Conservation (phyloP, 2,329 filamentous ascomycete genomes). For the Ramularia endophylla region DNA sequence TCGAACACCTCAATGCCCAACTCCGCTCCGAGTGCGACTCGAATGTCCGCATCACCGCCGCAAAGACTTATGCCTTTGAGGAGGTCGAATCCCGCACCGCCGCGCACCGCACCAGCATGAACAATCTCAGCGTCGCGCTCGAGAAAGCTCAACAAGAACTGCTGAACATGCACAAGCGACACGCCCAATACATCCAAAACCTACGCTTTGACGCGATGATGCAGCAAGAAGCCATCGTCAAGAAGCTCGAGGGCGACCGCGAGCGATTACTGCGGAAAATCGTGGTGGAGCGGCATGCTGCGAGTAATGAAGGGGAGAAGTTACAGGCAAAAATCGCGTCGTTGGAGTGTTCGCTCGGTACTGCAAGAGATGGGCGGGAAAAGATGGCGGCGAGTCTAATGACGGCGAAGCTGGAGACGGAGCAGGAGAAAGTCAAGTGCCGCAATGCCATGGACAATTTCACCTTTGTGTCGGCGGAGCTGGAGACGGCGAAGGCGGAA, state of each 20-base stretch:
- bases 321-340: constrained; percentile 3
- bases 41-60: no score
- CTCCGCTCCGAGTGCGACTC: background rate
- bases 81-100: no score
- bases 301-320: constrained; percentile 2
- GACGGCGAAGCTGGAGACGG: constrained; percentile 2
- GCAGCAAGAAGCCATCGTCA: constrained; percentile 2
- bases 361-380: constrained; percentile 2
- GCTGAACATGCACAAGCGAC: no score
- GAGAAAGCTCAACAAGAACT: no score
- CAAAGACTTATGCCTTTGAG: no score
- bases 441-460: constrained; percentile 5
- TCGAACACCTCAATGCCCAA: no score
- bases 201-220: constrained; percentile 7
- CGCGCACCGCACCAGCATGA: no score
- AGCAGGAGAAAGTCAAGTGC: constrained; percentile 4
- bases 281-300: constrained; percentile 4
- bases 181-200: no score
- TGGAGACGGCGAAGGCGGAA: background rate
- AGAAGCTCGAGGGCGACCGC: constrained; percentile 3
- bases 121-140: no score
- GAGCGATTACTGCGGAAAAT: constrained; percentile 4
- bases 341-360: no score
- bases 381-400: background rate
- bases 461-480: constrained; percentile 2